A percentile compares a stretch with the other conserved stretches of the same genome.
Conservation (phyloP, 495 filamentous ascomycete genomes). For the Rhizodiscina lignyota region DNA sequence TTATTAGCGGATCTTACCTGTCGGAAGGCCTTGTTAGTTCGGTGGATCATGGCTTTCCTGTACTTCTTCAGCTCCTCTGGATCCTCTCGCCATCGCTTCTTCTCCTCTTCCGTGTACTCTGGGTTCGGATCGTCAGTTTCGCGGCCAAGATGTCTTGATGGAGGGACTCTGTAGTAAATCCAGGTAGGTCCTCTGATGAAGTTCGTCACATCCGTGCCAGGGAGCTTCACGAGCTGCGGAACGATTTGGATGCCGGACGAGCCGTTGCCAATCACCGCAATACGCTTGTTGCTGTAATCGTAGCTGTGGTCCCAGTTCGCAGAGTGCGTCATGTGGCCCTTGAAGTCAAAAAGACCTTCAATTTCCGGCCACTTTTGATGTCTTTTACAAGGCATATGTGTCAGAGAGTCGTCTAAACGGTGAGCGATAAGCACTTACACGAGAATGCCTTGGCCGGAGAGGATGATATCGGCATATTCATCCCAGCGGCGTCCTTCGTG, state of each 20-base stretch:
- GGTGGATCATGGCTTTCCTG: constrained; percentile 18
- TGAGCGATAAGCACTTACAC: too few relatives aligned
- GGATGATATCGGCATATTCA: constrained; percentile 16
- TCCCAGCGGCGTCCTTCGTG: constrained; percentile 6
- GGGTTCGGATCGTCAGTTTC: constrained; percentile 16
- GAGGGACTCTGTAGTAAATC: constrained; percentile 18
- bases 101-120: constrained; percentile 18
- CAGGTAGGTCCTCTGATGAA: constrained; percentile 52
- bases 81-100: constrained; percentile 9
- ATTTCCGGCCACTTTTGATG: constrained; percentile 14
- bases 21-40: constrained; percentile 20
- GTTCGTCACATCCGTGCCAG: constrained; percentile 40
- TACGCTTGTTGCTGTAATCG: constrained; percentile 30
- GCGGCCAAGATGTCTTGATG: constrained; percentile 16
- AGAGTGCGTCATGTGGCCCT: constrained; percentile 26
- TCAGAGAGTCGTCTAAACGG: too few relatives aligned
- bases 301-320: constrained; percentile 38
- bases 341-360: constrained; percentile 12
- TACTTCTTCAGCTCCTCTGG: constrained; percentile 12
- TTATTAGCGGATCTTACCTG: too few relatives aligned
- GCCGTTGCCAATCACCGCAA: constrained; percentile 48
- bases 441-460: constrained; percentile 20
- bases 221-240: constrained; percentile 37
- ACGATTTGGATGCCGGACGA: constrained; percentile 39
- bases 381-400: too few relatives aligned